Percentiles rank a stretch among this genome's conserved stretches.
These are phyloP conservation scores for Knoxia roxburghii DNA, from an alignment of 257 asterid species.

Conservation along the genomic window DNA sequence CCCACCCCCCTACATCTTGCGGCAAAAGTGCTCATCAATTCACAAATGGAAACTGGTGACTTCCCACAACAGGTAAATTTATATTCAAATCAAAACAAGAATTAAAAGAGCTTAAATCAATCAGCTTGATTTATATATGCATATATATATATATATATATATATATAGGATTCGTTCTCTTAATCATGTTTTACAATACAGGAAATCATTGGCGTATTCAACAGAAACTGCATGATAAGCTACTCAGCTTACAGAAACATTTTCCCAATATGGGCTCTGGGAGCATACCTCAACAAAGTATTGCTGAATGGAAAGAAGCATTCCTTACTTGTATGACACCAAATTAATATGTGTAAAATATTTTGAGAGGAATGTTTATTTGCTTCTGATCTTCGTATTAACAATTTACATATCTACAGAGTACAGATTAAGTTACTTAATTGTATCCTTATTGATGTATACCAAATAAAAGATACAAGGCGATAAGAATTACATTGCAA, in stretches of 20 bases:
- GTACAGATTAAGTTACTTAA: no score
- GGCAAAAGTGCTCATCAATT: constrained; percentile 49
- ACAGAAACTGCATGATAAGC: constrained; percentile 61
- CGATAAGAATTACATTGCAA: no score
- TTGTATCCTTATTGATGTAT: no score
- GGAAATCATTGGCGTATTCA: constrained; percentile 72
- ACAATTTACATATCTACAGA: no score
- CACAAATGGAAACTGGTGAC: constrained; percentile 70
- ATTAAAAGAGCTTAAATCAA: not conserved
- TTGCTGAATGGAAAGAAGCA: constrained; percentile 9
- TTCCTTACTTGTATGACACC: no score
- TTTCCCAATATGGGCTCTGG: constrained; percentile 82
- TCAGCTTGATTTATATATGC: not conserved
- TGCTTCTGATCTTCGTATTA: no score
- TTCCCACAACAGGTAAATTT: constrained; percentile 68
- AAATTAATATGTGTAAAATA: no score
- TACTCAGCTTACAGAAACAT: constrained; percentile 62
- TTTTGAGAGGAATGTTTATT: no score
- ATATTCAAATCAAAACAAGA: not conserved
- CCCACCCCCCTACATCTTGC: constrained; percentile 55
- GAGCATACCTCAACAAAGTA: constrained; percentile 58
- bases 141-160: not conserved
- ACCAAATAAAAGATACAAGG: no score
- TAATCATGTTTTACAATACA: constrained; percentile 7
- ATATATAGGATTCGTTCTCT: not conserved